phyloP scores from a whole-genome alignment of 2,329 filamentous ascomycete species.

The Samsoniella hepiali region DNA sequence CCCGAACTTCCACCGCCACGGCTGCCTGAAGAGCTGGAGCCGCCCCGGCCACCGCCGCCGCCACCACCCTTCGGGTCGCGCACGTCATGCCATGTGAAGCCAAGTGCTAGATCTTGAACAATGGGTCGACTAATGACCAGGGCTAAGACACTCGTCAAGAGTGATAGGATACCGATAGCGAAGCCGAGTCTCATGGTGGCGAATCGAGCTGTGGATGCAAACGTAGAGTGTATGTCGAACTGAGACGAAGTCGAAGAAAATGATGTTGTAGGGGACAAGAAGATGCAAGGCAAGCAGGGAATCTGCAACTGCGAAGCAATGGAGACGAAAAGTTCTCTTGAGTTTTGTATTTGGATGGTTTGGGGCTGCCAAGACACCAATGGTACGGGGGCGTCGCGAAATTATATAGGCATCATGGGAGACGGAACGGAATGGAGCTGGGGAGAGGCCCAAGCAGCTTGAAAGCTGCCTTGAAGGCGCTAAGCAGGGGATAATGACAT shows the following conservation, averaged over 20 bases:
- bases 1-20: not conserved
- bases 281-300: not conserved
- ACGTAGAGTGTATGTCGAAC: not conserved
- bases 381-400: not conserved
- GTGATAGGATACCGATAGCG: constrained; percentile 29
- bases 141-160: constrained; percentile 23
- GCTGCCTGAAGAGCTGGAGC: not conserved
- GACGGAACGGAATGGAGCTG: not conserved
- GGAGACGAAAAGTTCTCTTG: not conserved
- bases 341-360: not conserved
- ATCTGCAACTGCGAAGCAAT: not conserved
- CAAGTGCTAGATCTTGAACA: no score
- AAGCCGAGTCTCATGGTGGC: constrained; percentile 33
- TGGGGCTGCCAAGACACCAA: not conserved
- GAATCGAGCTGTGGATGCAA: not conserved
- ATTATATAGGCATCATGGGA: constrained; percentile 12
- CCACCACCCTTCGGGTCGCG: constrained; percentile 62
- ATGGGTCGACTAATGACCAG: constrained; percentile 11
- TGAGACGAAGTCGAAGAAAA: not conserved
- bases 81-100: constrained; percentile 39
- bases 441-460: not conserved
- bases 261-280: not conserved
- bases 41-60: constrained; percentile 42
- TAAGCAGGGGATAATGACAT: not conserved
- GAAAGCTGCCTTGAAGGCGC: constrained; percentile 2